Percentiles rank a stretch among this genome's conserved stretches.
These are phyloP conservation scores for Zoysia pacifica DNA, from an alignment of 176 grass and related monocot species.

Conservation along the genomic window DNA sequence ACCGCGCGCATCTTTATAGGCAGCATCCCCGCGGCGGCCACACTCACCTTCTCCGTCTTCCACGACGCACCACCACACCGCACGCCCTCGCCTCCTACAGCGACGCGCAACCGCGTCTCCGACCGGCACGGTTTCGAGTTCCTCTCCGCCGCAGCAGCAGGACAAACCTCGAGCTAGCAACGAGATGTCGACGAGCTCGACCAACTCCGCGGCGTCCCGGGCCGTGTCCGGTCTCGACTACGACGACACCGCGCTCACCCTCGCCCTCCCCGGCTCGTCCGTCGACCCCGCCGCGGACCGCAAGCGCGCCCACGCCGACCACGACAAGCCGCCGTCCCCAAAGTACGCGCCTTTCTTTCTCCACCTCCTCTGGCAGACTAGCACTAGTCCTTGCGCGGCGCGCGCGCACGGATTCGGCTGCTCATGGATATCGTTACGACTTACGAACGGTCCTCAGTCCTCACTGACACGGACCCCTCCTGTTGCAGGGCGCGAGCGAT, in stretches of 20 bases:
- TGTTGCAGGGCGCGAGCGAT: constrained; percentile 64
- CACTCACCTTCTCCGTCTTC: not conserved
- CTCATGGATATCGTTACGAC: not conserved
- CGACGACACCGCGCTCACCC: constrained; percentile 70
- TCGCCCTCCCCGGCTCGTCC: constrained; percentile 49
- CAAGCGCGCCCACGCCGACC: constrained; percentile 43
- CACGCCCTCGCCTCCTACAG: constrained; percentile 26
- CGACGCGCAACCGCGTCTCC: constrained; percentile 28
- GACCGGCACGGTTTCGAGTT: not conserved
- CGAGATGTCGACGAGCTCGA: constrained; percentile 32
- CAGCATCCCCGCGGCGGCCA: constrained; percentile 10
- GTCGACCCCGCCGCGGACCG: constrained; percentile 28
- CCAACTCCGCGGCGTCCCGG: constrained; percentile 49
- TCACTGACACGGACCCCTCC: not conserved
- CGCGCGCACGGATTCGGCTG: not conserved
- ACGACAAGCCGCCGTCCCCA: constrained; percentile 41
- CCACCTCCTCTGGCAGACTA: not conserved
- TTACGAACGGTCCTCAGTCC: constrained; percentile 8
- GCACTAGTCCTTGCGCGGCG: not conserved
- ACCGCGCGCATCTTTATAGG: constrained; percentile 57
- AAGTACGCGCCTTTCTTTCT: constrained; percentile 28
- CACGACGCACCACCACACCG: not conserved
- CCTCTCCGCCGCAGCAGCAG: not conserved
- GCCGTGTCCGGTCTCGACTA: constrained; percentile 68
- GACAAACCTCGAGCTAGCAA: not conserved